These are phyloP conservation scores for Ceratocystis colombiana DNA, from an alignment of 2,329 filamentous ascomycete species.

Conservation along the genomic window DNA sequence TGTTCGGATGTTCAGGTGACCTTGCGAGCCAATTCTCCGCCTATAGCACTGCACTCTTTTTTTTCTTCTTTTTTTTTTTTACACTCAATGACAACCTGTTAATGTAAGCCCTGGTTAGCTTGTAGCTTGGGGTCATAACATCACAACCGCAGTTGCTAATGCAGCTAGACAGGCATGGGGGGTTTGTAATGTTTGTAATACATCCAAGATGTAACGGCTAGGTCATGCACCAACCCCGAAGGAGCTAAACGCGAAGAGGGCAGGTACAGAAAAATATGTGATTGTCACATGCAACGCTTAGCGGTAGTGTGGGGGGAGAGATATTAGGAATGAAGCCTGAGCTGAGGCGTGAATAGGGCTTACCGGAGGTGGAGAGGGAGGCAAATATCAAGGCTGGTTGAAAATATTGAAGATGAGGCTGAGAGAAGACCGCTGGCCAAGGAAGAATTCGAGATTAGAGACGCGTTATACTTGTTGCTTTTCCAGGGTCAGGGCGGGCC, in stretches of 20 bases:
- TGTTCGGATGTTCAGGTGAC: constrained; percentile 1
- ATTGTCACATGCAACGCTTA: not conserved
- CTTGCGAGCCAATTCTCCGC: not conserved
- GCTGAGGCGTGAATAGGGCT: not conserved
- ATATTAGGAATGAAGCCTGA: not conserved
- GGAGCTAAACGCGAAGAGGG: not conserved
- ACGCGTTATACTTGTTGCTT: not conserved
- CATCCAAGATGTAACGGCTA: not conserved
- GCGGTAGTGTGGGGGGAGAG: not conserved
- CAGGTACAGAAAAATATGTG: not conserved
- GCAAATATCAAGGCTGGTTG: not conserved
- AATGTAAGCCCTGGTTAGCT: constrained; percentile 4
- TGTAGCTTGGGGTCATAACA: not conserved
- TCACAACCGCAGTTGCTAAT: not conserved
- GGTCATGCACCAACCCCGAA: constrained; percentile 1
- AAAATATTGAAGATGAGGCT: not conserved
- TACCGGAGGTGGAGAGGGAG: not conserved
- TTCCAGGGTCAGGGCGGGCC: too few species aligned
- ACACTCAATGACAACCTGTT: not conserved
- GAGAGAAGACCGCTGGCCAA: not conserved
- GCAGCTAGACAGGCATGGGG: not conserved
- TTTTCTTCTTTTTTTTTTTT: not conserved
- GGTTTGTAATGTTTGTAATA: not conserved
- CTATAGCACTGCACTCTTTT: not conserved
- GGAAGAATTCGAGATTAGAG: not conserved